Conservation (phyloP, 208 protist species). For the Trypanosoma platydactyli region DNA sequence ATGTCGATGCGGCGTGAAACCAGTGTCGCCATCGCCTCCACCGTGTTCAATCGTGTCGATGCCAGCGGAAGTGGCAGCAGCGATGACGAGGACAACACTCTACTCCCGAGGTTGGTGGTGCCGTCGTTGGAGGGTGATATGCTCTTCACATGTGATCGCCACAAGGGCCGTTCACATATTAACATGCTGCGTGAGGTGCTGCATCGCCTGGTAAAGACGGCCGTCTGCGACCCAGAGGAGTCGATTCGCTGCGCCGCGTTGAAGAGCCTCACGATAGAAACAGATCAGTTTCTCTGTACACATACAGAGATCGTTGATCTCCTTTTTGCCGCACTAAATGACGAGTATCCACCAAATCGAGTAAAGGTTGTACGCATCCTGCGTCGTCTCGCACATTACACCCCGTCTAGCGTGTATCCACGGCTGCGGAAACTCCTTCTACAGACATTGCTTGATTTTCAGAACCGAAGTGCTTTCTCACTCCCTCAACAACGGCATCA, state of each 20-base stretch:
- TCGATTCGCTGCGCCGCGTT: conserved; percentile 61
- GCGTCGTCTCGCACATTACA: conserved; percentile 56
- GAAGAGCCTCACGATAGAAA: conserved; percentile 44
- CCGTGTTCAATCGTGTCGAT: background rate
- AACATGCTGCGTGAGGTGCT: conserved; percentile 62
- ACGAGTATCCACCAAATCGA: conserved; percentile 60
- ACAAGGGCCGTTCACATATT: conserved; percentile 66
- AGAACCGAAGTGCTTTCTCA: conserved; percentile 7
- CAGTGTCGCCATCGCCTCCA: background rate
- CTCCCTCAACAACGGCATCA: conserved; percentile 1
- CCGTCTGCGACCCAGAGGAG: conserved; percentile 68
- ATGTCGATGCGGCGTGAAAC: no score
- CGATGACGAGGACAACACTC: background rate
- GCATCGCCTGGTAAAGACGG: conserved; percentile 64
- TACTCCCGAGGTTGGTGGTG: background rate
- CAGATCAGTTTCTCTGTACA: conserved; percentile 68
- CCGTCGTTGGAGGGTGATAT: background rate
- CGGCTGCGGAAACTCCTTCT: conserved; percentile 66
- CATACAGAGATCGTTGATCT: conserved; percentile 58
- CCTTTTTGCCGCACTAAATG: conserved; percentile 69
- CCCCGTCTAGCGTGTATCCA: conserved; percentile 61
- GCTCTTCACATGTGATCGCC: conserved; percentile 21
- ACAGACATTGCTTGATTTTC: conserved; percentile 53
- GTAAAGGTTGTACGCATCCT: conserved; percentile 62
- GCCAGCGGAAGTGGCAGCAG: background rate